Evolutionary conservation across 1,139 yeast species (phyloP).

Genomic region (Suhomyces choctaworum): DNA sequence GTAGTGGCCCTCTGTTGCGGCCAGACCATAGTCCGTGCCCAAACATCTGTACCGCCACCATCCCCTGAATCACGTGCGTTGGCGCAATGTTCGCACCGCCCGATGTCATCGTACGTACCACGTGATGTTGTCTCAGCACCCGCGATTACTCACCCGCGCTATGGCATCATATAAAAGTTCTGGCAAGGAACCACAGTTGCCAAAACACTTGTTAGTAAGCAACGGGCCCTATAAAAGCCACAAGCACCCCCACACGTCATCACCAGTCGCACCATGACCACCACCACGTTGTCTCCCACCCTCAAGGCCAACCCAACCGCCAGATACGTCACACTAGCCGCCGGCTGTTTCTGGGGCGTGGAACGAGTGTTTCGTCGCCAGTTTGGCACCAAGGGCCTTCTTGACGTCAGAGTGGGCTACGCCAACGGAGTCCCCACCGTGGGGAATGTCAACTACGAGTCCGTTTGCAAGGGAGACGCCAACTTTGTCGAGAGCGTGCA

Average conservation of each 20-base stretch:
- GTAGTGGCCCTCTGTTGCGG: too few relatives aligned
- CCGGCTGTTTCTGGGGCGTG: conserved; percentile 96
- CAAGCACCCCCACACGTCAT: neutral
- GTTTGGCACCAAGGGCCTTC: conserved; percentile 59
- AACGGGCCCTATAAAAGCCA: conserved; percentile 2
- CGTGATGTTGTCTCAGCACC: too few relatives aligned
- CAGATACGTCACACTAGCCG: conserved; percentile 63
- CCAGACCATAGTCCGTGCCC: too few relatives aligned
- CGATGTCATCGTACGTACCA: too few relatives aligned
- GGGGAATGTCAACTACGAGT: conserved; percentile 64
- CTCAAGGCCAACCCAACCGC: conserved; percentile 40
- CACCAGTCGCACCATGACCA: conserved; percentile 14
- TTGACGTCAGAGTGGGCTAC: conserved; percentile 84
- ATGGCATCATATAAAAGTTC: conserved; percentile 4
- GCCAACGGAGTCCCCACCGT: conserved; percentile 66
- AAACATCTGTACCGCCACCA: too few relatives aligned
- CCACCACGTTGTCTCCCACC: conserved; percentile 35
- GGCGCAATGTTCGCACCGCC: too few relatives aligned
- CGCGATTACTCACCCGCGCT: too few relatives aligned
- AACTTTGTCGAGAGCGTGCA: conserved; percentile 79
- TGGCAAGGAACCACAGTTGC: conserved; percentile 10
- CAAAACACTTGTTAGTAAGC: neutral
- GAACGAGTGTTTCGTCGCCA: conserved; percentile 79
- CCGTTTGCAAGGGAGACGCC: conserved; percentile 76
- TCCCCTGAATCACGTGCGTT: too few relatives aligned